Conservation (phyloP, 2,329 filamentous ascomycete genomes). For the Colletotrichum gigasporum region DNA sequence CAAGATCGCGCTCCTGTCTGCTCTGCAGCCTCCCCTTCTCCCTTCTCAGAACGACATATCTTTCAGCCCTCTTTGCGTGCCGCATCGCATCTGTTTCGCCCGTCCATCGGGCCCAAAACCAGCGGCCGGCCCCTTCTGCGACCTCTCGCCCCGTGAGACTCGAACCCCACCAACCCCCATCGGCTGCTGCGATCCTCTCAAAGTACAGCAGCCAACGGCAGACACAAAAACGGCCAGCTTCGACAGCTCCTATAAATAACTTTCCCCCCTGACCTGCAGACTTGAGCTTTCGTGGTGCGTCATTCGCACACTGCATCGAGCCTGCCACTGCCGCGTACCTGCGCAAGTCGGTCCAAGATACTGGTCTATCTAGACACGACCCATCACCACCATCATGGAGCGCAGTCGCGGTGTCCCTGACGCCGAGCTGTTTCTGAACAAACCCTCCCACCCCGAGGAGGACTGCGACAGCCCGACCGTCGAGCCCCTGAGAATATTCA, state of each 20-base stretch:
- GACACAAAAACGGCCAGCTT: conserved; percentile 30
- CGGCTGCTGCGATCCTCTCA: conserved; percentile 24
- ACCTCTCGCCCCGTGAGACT: conserved; percentile 21
- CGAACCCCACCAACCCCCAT: conserved; percentile 31
- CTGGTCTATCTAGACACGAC: conserved; percentile 32
- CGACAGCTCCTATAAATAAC: conserved; percentile 38
- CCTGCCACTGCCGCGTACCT: conserved; percentile 34
- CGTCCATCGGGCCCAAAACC: conserved; percentile 14
- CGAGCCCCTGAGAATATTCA: conserved; percentile 86
- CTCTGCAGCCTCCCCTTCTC: neutral
- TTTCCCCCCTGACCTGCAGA: conserved; percentile 27
- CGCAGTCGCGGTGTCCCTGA: conserved; percentile 73
- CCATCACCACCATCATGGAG: conserved; percentile 53
- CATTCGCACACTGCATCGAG: conserved; percentile 23
- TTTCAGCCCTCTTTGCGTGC: conserved; percentile 9
- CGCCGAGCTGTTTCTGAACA: conserved; percentile 84
- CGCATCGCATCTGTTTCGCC: conserved; percentile 14
- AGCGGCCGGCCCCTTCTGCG: conserved; percentile 31
- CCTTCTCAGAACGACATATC: neutral
- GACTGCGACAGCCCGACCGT: conserved; percentile 79
- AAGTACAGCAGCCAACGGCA: conserved; percentile 21
- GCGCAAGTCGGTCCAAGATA: conserved; percentile 31
- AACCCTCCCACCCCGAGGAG: conserved; percentile 56
- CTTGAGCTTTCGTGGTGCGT: conserved; percentile 24
- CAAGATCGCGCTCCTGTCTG: conserved; percentile 9